Evolutionary conservation across 768 basidiomycete species (phyloP).

Genomic region (Fibroporia radiculosa): DNA sequence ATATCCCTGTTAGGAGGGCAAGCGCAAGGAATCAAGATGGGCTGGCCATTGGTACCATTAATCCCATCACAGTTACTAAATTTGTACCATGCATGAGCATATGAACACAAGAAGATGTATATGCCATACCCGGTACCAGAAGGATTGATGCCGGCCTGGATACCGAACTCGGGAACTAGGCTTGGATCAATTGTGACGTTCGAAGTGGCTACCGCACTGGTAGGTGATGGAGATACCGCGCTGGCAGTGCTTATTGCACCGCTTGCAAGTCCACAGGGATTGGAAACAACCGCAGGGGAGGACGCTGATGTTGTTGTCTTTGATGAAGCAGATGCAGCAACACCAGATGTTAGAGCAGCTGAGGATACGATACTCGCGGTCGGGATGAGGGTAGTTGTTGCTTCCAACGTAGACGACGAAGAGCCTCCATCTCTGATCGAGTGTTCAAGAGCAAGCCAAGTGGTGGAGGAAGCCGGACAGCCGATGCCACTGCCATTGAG

Average conservation of each 20-base stretch:
- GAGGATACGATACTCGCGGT: not conserved
- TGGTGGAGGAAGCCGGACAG: conserved; percentile 58
- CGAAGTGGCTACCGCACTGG: conserved; percentile 2
- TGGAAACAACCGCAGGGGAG: not conserved
- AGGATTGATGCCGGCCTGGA: conserved; percentile 12
- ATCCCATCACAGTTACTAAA: conserved; percentile 31
- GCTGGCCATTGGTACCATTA: conserved; percentile 24
- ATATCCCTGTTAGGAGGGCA: conserved; percentile 30
- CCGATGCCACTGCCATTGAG: conserved; percentile 56
- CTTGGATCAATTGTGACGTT: conserved; percentile 16
- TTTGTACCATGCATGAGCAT: not conserved
- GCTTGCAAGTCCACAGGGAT: not conserved
- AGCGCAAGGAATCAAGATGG: conserved; percentile 33
- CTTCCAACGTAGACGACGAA: conserved; percentile 4
- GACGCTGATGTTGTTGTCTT: not conserved
- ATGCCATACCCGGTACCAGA: conserved; percentile 14
- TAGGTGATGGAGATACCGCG: not conserved
- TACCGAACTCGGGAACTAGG: conserved; percentile 18
- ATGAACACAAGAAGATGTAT: not conserved
- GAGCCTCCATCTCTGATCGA: conserved; percentile 7
- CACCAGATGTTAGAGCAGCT: conserved; percentile 1
- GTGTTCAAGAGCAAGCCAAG: conserved; percentile 33
- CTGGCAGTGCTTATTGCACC: conserved; percentile 12
- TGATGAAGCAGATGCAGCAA: conserved; percentile 3
- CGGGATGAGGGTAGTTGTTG: conserved; percentile 5